Percentiles rank a stretch among this genome's conserved stretches.
phyloP scores from a whole-genome alignment of 192 early-diverging fungal species.

The Coemansia furcata region DNA sequence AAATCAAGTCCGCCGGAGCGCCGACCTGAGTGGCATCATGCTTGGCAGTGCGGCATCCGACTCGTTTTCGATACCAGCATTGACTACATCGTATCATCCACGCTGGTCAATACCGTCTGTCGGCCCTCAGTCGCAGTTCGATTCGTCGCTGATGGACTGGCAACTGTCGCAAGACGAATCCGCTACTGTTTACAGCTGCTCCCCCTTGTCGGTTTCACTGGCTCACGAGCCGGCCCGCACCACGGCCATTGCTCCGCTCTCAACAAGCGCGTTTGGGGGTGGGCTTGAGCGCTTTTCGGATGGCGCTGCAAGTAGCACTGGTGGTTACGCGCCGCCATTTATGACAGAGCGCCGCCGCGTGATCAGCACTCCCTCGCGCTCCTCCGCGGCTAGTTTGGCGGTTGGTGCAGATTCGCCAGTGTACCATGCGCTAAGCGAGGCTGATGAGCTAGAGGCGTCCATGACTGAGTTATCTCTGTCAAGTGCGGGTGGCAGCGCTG shows the following conservation, averaged over 20 bases:
- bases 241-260: background rate
- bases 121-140: slow-evolving; percentile 14
- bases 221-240: background rate
- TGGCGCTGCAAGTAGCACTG: background rate
- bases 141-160: slow-evolving; percentile 41
- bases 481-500: slow-evolving; percentile 6
- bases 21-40: background rate
- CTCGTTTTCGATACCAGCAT: background rate
- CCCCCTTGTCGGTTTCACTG: slow-evolving; percentile 6
- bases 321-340: background rate
- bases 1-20: background rate
- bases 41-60: background rate
- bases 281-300: background rate
- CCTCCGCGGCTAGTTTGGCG: background rate
- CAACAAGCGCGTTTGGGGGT: background rate
- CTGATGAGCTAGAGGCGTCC: background rate
- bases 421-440: slow-evolving; percentile 1
- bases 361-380: background rate
- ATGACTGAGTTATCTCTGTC: slow-evolving; percentile 2
- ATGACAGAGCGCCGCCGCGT: background rate
- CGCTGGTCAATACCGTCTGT: slow-evolving; percentile 3
- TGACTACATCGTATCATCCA: background rate
- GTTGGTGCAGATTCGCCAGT: background rate
- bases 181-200: slow-evolving; percentile 13
- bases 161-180: slow-evolving; percentile 27